Percentiles rank a stretch among this genome's conserved stretches.
Conservation (phyloP, 139 green algal genomes). For the Eudorina sp. region DNA sequence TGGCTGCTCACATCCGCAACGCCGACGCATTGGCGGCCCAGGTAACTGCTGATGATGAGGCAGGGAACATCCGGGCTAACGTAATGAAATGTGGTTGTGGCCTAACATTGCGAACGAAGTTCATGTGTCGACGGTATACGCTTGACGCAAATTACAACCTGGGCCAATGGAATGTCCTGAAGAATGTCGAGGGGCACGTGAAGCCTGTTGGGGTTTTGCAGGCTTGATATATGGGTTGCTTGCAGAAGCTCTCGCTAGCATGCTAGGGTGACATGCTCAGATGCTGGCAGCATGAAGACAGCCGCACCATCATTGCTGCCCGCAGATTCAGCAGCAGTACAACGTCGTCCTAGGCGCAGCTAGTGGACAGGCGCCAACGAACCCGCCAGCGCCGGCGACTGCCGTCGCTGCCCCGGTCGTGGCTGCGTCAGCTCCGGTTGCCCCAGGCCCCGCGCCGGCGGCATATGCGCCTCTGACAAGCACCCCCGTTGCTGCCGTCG, state of each 20-base stretch:
- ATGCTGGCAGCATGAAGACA: too few species aligned
- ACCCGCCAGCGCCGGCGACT: not conserved
- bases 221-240: too few species aligned
- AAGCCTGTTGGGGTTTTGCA: not conserved
- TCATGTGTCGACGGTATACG: too few species aligned
- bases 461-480: not conserved
- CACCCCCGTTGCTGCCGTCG: not conserved
- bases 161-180: too few species aligned
- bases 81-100: not conserved
- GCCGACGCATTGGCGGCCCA: constrained; percentile 44
- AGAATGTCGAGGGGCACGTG: not conserved
- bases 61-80: not conserved
- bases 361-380: too few species aligned
- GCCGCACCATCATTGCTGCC: too few species aligned
- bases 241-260: not conserved
- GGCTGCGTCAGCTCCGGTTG: not conserved
- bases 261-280: not conserved
- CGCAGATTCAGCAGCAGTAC: constrained; percentile 45
- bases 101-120: too few species aligned
- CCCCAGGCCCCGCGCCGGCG: not conserved
- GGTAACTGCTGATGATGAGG: not conserved
- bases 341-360: constrained; percentile 11
- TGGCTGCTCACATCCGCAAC: constrained; percentile 22
- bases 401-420: not conserved
- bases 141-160: not conserved